A percentile compares a stretch with the other conserved stretches of the same genome.
Evolutionary conservation across 805 yeast genomes (phyloP).

Genomic region (Komagataella phaffii): DNA sequence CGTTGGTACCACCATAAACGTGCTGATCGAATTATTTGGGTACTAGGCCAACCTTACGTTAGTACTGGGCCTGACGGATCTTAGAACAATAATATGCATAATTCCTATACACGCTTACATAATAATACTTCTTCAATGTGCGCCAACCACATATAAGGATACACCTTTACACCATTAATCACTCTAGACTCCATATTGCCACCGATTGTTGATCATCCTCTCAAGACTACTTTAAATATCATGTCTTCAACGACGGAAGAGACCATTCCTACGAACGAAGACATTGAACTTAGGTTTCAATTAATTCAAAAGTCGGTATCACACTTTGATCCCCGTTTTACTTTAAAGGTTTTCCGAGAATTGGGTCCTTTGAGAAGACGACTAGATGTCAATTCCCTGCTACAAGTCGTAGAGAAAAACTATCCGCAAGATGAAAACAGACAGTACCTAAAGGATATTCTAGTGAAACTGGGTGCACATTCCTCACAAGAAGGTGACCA

Average conservation of each 20-base stretch:
- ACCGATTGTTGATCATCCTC: constrained; percentile 13
- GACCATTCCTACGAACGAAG: neutral
- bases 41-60: neutral
- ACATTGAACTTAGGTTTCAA: constrained; percentile 8
- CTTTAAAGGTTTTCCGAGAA: constrained; percentile 76
- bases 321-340: constrained; percentile 75
- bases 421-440: constrained; percentile 38
- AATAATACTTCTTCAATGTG: neutral
- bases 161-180: neutral
- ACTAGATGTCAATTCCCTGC: constrained; percentile 40
- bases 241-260: neutral
- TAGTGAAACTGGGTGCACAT: constrained; percentile 12
- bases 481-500: constrained; percentile 21
- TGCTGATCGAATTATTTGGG: constrained; percentile 9
- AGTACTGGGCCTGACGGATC: neutral
- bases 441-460: constrained; percentile 22
- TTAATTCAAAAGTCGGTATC: constrained; percentile 20
- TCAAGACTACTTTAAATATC: neutral
- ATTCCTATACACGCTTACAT: neutral
- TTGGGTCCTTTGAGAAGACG: constrained; percentile 61
- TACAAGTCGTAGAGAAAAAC: constrained; percentile 35
- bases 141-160: neutral
- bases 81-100: neutral
- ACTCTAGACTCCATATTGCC: constrained; percentile 7
- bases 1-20: constrained; percentile 20